Evolutionary conservation across 345 rosid species (phyloP), one percentile per base, ranked within the genome.

Genomic region (Lenwebbia sp.): DNA sequence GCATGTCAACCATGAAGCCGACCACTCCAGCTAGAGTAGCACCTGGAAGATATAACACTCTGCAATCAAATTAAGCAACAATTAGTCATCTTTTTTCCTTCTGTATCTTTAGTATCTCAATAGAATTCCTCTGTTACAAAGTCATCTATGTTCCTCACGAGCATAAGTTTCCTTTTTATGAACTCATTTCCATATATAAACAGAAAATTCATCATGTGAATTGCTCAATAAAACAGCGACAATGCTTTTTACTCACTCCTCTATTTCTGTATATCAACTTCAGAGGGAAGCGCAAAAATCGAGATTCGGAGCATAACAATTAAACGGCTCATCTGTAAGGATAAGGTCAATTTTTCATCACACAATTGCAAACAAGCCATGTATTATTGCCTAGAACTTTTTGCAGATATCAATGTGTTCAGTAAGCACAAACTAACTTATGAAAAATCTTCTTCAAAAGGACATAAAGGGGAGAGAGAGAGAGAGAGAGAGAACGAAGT

Each of bases 31-130:
- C 95, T 78, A 94, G 83, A 70, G 93, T 85, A 88, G 98, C 96
- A 78, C 94, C 95, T 25, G 95, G 97, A 89, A 96, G 93, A 87
- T 92, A 87, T 87, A 91, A 90, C 87, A 95, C 85, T 89, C 99
- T 97, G 95, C 88, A 88, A 54, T 62, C 83, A 37, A 88, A 56
- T 81, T 37, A 86, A 10, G 58, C 81, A 56, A 37, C 83, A 52
- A 56, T 37, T 57, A 13, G 6, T 33, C 81, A 33, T 70, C 23
- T 70, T 33, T 19, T 70, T 70, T 37, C 47, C 13, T 33, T 70
- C 25, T 10, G 26, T 37, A 37, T 37, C 81, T 37, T 37, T 21
- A 70, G 47, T 37, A 37, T 70, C 81, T 70, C 47, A 1, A 70
- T 37, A 70, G 81, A 70, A 37, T 37, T 70, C 81, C 10, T 13